Evolutionary conservation across 495 filamentous ascomycete genomes (phyloP).

Genomic region (Chaetomium tenue): DNA sequence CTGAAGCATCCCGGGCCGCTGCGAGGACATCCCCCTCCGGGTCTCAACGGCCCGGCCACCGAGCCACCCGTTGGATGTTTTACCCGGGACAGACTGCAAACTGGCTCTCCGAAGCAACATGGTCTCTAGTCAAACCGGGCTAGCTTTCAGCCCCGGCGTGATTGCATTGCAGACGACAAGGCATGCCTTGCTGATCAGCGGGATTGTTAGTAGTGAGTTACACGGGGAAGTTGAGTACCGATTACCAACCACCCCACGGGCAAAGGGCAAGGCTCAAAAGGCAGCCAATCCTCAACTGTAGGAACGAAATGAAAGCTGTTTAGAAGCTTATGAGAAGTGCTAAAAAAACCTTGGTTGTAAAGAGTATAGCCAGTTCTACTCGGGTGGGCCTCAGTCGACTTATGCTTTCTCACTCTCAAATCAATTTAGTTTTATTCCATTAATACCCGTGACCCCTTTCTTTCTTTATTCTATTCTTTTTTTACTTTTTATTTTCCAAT

Average conservation of each 20-base stretch:
- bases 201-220: background rate
- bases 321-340: no score
- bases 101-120: background rate
- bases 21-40: background rate
- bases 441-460: no score
- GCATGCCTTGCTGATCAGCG: background rate
- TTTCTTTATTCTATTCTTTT: no score
- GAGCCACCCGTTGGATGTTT: constrained; percentile 3
- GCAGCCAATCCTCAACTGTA: no score
- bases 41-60: background rate
- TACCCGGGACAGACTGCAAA: constrained; percentile 11
- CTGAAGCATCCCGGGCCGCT: background rate
- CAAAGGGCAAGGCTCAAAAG: no score
- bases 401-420: no score
- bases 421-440: no score
- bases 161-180: background rate
- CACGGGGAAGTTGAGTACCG: background rate
- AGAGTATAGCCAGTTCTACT: no score
- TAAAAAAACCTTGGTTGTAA: no score
- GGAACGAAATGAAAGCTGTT: no score
- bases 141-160: background rate
- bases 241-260: background rate
- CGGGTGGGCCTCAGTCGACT: no score
- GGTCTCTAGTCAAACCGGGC: background rate
- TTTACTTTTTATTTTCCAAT: no score